Evolutionary conservation across 179 eudicot species (phyloP), one percentile per base, ranked within the genome.

Genomic region (Vitellaria paradoxa): DNA sequence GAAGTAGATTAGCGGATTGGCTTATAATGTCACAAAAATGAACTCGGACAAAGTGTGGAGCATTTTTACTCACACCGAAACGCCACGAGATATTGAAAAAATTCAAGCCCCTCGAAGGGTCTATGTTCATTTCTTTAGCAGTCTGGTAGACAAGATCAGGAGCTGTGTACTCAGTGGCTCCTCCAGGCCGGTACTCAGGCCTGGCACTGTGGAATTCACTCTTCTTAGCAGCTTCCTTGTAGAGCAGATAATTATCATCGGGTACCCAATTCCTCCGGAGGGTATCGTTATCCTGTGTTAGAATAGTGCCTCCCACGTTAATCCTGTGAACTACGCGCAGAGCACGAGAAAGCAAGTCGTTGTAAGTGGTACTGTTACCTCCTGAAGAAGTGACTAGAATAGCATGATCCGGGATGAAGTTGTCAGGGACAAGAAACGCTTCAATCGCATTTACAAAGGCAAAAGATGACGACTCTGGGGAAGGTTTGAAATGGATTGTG

Each of bases 361-460:
- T 72, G 45, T 70, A 65, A 42, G 3, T 37, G 2, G 10, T 57
- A 53, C 21, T 10, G 14, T 40, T 59, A 1, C 20, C 63, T 73
- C 83, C 85, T 56, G 42, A 40, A 46, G 84, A 74, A n/a, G 77
- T 68, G 2, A 82, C 77, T 77, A 2, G 75, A 74, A 65, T 52
- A 37, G 72, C 50, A 17, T 52, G 40, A 63, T 56, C 10, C 5
- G 15, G 30, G 20, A 72, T 61, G 55, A 91, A 76, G 0, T 78
- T 62, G 14, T 71, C 78, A 7, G 97, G 97, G 46, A 88, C 88
- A 26, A 89, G 82, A 79, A 89, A 82, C 20, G 83, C 84, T 82
- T 93, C 96, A 55, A 93, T 84, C 0, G 93, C 96, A 76, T 82
- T 91, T 26, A 87, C 83, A 78, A 88, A 91, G 5, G 85, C 96